phyloP scores from a whole-genome alignment of 2,329 filamentous ascomycete genomes.

The Onygenales sp. region DNA sequence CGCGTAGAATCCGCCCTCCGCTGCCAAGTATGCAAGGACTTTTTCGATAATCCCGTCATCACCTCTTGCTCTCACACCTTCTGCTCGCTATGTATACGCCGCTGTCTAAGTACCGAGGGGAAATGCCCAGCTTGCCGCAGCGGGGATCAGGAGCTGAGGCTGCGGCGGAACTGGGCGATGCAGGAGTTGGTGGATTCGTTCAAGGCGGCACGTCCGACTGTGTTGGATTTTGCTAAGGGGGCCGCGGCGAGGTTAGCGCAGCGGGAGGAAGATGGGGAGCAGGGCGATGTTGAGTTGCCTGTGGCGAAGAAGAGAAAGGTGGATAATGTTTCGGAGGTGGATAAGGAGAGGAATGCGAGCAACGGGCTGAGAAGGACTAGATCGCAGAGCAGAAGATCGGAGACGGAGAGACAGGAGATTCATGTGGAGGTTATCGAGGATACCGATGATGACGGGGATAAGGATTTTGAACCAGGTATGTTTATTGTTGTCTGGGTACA shows the following conservation, averaged over 20 bases:
- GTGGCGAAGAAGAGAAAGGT: constrained; percentile 28
- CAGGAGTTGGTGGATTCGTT: constrained; percentile 80
- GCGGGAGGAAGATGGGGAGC: constrained; percentile 39
- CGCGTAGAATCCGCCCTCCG: constrained; percentile 72
- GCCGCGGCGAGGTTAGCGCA: constrained; percentile 28
- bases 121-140: constrained; percentile 80
- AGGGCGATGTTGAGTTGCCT: constrained; percentile 23
- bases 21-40: constrained; percentile 97
- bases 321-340: constrained; percentile 10
- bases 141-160: constrained; percentile 69
- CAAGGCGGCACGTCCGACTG: constrained; percentile 49
- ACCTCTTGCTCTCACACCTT: constrained; percentile 94
- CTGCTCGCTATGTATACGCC: constrained; percentile 88
- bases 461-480: constrained; percentile 28
- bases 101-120: constrained; percentile 71
- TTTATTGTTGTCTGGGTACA: not conserved
- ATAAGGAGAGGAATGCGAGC: constrained; percentile 30
- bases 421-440: constrained; percentile 28
- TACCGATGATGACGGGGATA: constrained; percentile 34
- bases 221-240: constrained; percentile 55
- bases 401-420: constrained; percentile 8
- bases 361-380: constrained; percentile 24
- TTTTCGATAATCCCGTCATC: constrained; percentile 88
- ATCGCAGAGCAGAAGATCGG: constrained; percentile 19
- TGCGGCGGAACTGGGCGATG: constrained; percentile 75